Evolutionary conservation across 2,329 filamentous ascomycete species (phyloP), one percentile per base, ranked within the genome.

Genomic region (Xylogone sp.): DNA sequence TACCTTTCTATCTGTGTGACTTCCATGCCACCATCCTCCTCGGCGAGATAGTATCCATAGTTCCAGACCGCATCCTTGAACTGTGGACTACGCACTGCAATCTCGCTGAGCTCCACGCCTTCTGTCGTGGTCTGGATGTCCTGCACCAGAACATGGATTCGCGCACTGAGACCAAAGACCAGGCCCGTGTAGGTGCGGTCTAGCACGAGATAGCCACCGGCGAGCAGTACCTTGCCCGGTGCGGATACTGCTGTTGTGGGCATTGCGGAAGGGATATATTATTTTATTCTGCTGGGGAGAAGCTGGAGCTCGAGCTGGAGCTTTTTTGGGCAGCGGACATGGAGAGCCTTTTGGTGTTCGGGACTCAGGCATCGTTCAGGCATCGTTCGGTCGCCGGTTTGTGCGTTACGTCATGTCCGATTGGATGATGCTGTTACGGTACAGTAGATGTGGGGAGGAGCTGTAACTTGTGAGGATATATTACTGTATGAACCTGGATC

Each of bases 141-240:
- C 46, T 74, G 71, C 8, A 82, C 80, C 53, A 86, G 66, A 54
- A 86, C 79, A 59, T 84, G 84, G 71, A 89, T 85, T 57, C 85
- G 75, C 43, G 85, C 82, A 63, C 81, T 81, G 51, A 88, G 78
- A 24, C 84, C 84, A 63, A 86, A 79, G 55, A 90, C 79, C 50
- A 90, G 72, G 22, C 86, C 93, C 2, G 88, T 94, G 71, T 97
- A 91, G 55, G 81, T 76, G 55, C 89, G 84, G 73, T 97, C 93
- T 44, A 99, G 84, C 20, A 97, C 93, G 44, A 97, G 84, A 71
- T 97, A 99, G 55, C 94, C 94, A 57, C 94, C 94, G 3, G 93
- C 90, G 49, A 97, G 81, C 58, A 99, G 82, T 54, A 99, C 94
- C 75, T 99, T 99, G 61, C 94, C 94, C 18, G 94, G 94, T 20